Evolutionary conservation across 2,329 filamentous ascomycete genomes (phyloP).

Genomic region (Tolypocladium pustulatum): DNA sequence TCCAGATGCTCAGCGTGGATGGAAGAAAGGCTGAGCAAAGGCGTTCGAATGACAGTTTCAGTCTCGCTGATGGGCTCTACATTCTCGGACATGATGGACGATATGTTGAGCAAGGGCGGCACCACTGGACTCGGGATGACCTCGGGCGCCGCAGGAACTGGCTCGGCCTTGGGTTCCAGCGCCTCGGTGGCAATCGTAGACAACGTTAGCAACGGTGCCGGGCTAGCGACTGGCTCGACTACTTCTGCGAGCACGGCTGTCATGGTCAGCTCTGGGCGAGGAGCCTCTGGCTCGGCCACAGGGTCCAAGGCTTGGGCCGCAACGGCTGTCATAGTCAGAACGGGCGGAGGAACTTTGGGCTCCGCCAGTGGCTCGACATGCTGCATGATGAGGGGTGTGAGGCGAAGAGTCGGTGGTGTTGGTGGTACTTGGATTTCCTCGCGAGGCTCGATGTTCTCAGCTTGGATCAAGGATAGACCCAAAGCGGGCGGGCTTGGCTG

Average conservation of each 20-base stretch:
- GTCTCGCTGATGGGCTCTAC: constrained; percentile 16
- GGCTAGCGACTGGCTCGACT: constrained; percentile 2
- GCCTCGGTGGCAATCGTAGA: constrained; percentile 20
- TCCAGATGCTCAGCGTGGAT: constrained; percentile 22
- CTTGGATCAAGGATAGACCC: constrained; percentile 32
- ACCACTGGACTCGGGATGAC: not conserved
- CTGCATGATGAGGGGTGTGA: constrained; percentile 15
- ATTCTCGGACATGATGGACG: constrained; percentile 12
- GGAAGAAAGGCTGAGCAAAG: constrained; percentile 17
- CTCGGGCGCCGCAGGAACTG: constrained; percentile 1
- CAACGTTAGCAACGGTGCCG: constrained; percentile 14
- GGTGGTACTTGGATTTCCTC: constrained; percentile 20
- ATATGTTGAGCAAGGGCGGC: constrained; percentile 2
- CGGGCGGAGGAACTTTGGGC: constrained; percentile 8
- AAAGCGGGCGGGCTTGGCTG: constrained; percentile 23
- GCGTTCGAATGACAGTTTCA: constrained; percentile 1
- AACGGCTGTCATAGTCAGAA: constrained; percentile 16
- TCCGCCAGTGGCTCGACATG: constrained; percentile 19
- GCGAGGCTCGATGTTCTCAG: constrained; percentile 32
- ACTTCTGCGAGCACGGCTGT: constrained; percentile 14
- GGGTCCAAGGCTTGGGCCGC: constrained; percentile 14
- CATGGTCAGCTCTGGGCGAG: constrained; percentile 13
- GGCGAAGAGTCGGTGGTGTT: constrained; percentile 19
- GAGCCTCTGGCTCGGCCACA: constrained; percentile 14
- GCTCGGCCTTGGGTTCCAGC: constrained; percentile 16